Conservation (phyloP, 2,329 filamentous ascomycete species). For the Grosmannia huntii region DNA sequence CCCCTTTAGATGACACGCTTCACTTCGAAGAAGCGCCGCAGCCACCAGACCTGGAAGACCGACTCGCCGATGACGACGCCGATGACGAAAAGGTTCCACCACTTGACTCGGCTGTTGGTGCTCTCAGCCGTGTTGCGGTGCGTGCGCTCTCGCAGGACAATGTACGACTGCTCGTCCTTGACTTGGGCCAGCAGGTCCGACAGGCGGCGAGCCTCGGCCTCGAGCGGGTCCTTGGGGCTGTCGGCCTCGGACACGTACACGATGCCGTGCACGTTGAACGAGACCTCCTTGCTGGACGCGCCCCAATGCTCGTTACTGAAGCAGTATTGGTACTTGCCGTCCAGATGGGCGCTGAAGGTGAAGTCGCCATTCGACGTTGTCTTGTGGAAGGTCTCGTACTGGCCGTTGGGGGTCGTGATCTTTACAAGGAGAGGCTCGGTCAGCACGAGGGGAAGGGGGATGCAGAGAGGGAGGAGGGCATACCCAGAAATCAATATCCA, state of each 20-base stretch:
- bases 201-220: slow-evolving; percentile 76
- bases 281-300: slow-evolving; percentile 91
- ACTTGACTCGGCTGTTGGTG: slow-evolving; percentile 95
- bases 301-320: slow-evolving; percentile 99
- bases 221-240: slow-evolving; percentile 72
- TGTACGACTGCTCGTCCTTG: slow-evolving; percentile 97
- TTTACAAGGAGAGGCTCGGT: slow-evolving; percentile 18
- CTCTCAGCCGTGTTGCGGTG: slow-evolving; percentile 98
- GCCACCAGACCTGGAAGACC: slow-evolving; percentile 98
- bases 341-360: slow-evolving; percentile 71
- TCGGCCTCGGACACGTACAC: slow-evolving; percentile 92
- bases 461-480: slow-evolving; percentile 15
- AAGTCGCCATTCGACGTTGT: slow-evolving; percentile 82
- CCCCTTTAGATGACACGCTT: slow-evolving; percentile 47
- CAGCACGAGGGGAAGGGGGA: neutral
- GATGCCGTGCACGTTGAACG: slow-evolving; percentile 97
- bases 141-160: slow-evolving; percentile 85
- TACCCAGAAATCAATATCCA: slow-evolving; percentile 99
- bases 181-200: slow-evolving; percentile 80
- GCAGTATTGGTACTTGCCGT: slow-evolving; percentile 92
- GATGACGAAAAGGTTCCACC: slow-evolving; percentile 98
- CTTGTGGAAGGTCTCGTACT: slow-evolving; percentile 69
- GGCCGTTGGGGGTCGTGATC: slow-evolving; percentile 67
- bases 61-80: slow-evolving; percentile 80
- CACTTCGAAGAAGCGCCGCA: slow-evolving; percentile 95